Evolutionary conservation across 352 stramenopile genomes (phyloP), one percentile per base, ranked within the genome.

Genomic region (Phytophthora tentaculata): DNA sequence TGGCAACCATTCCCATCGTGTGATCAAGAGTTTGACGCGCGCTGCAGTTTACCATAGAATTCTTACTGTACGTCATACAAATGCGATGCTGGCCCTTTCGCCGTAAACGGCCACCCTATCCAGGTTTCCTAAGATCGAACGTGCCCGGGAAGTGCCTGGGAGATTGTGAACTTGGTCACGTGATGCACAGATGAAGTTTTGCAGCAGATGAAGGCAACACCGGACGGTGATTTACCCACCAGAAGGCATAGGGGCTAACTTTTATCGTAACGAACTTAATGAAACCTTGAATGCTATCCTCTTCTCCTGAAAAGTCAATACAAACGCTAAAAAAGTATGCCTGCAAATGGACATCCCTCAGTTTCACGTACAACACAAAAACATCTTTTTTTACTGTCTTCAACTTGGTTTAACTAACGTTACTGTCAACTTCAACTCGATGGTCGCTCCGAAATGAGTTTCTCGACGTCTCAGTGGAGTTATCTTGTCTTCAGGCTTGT

Each of bases 1-100:
- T 8, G 32, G 54, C 54, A 53, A 61, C 57, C 9, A 14, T 51
- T 54, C 57, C 57, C 57, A 57, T 64, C 57, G 14, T 17, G 35
- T 39, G 48, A 52, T 47, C 19, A 35, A 48, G 57, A 57, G 32
- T 48, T 50, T 57, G 20, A 49, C 43, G 56, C 26, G 56, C 10
- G 19, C 12, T 16, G 45, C 22, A 48, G 23, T 17, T 49, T 56
- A 23, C n/a, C 23, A 1, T 23, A 39, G 23, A 23, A 39, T 17
- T 9, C 29, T 3, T 39, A 39, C 32, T 39, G 32, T 16, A 50
- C 7, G 45, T 29, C 23, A 59, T 49, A 24, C 14, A 49, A 24
- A 8, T 1, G 9, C 28, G 9, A 32, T 8, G 28, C 9, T 32
- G 37, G 20, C 37, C 9, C 13, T 45, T 22, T 29, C 17, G 39